Base-by-base conservation (phyloP, 2,329 filamentous ascomycete species). In the Laburnicola sp. region DNA sequence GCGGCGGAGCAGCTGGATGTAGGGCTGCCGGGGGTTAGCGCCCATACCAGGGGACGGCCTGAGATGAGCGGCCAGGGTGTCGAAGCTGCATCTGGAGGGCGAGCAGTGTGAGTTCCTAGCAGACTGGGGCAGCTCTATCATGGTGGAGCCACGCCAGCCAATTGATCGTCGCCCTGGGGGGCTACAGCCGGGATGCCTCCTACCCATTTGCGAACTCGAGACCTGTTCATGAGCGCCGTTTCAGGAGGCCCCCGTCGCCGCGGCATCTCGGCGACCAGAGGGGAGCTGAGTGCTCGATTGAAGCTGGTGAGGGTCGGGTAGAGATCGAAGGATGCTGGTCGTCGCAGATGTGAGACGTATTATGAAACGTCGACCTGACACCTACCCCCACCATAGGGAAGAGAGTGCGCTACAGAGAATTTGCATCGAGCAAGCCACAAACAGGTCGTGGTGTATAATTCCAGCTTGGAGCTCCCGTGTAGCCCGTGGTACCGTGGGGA, bases 21-120 rank as follows among this genome's bases (percentile, higher is more conserved):
- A 70, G 62, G 67, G 68, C 66, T 69, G 65, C 61, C 59, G 62
- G 66, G 44, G 42, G 40, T 45, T 49, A 44, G 38, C 51, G 51
- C 51, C 48, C 41, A 45, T 48, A 49, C 54, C 54, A 38, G 56
- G 52, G 50, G 34, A 37, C 38, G 60, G 53, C 51, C 50, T 56
- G 35, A 47, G 48, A 46, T 37, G 41, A 43, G 32, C 23, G 28
- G 30, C 50, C 40, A 40, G 50, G 45, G 45, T 25, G 45, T 53
- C 57, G 62, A 56, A 60, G 49, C 48, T 45, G 51, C 51, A 60
- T 53, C 40, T 60, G 22, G 54, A 60, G 46, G 51, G 51, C 58
- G 63, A 55, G 59, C 62, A 66, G 57, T 60, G 56, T 53, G 61
- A 51, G 50, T 61, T 61, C 67, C 65, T 64, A 68, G 67, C 67